These are phyloP conservation scores for Silene conica DNA, from an alignment of 148 eudicot genomes.

Conservation along the genomic window DNA sequence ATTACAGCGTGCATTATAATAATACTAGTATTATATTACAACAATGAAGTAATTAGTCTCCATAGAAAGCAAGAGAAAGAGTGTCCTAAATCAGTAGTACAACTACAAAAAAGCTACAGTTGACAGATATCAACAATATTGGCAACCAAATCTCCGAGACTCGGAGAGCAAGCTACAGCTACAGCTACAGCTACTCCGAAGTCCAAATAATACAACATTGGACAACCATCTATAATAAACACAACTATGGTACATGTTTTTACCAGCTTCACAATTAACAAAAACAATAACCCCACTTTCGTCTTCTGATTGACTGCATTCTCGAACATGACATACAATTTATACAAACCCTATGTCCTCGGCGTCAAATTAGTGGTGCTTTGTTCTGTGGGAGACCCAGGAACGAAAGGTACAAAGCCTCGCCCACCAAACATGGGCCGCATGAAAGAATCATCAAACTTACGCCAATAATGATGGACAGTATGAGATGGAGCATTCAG, in stretches of 20 bases:
- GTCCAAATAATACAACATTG: constrained; percentile 9
- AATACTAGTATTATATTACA: no score
- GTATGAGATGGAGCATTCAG: constrained; percentile 61
- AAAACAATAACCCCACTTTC: not conserved
- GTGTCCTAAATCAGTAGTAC: not conserved
- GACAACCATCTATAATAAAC: not conserved
- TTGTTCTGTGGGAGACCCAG: constrained; percentile 45
- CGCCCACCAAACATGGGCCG: constrained; percentile 77
- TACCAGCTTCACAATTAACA: not conserved
- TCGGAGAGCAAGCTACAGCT: not conserved
- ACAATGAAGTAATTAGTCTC: not conserved
- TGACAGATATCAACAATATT: not conserved
- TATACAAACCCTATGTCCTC: constrained; percentile 18
- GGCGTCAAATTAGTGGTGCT: constrained; percentile 26
- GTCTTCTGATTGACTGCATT: not conserved
- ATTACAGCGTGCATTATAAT: constrained; percentile 1
- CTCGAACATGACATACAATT: not conserved
- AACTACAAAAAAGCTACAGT: constrained; percentile 7
- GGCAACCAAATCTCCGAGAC: not conserved
- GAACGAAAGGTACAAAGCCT: constrained; percentile 62
- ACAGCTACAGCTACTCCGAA: not conserved
- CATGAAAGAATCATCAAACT: constrained; percentile 63
- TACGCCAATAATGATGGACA: constrained; percentile 63
- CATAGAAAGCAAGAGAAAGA: not conserved
- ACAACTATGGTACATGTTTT: constrained; percentile 18